These are phyloP conservation scores for Penstemon davidsonii DNA, from an alignment of 257 asterid species.

Conservation along the genomic window DNA sequence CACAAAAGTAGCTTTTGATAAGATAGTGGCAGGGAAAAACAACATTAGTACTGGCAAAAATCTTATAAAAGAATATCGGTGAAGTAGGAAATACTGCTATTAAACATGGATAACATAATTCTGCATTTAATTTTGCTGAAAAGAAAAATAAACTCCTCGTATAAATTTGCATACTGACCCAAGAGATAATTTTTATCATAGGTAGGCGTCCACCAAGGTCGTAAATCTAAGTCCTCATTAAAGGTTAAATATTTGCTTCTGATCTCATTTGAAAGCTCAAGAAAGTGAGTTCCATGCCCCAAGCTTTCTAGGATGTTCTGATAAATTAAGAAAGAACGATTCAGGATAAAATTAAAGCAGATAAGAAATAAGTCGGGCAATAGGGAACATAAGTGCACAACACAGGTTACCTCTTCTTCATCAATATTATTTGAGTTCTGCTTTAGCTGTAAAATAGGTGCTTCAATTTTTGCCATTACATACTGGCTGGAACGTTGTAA, in stretches of 20 bases:
- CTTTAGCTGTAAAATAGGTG: constrained; percentile 82
- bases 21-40: background rate
- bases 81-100: constrained; percentile 11
- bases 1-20: constrained; percentile 1
- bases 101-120: constrained; percentile 12
- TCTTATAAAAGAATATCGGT: background rate
- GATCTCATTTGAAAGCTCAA: constrained; percentile 79
- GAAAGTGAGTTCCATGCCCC: constrained; percentile 65
- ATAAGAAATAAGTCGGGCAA: constrained; percentile 6
- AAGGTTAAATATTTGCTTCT: constrained; percentile 68
- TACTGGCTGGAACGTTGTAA: constrained; percentile 85
- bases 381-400: constrained; percentile 22
- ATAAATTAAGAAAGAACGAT: constrained; percentile 22
- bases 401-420: constrained; percentile 65
- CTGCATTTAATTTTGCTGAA: background rate
- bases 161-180: constrained; percentile 54
- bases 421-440: constrained; percentile 68
- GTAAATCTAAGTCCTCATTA: constrained; percentile 78
- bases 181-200: constrained; percentile 76
- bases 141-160: background rate
- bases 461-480: constrained; percentile 76
- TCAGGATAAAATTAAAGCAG: constrained; percentile 15
- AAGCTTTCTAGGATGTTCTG: constrained; percentile 66
- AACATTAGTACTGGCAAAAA: background rate
- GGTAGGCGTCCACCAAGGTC: constrained; percentile 99